Percentiles rank a stretch among this genome's conserved stretches.
These are phyloP conservation scores for Rhizopogon roseolus DNA, from an alignment of 768 basidiomycete genomes.

Conservation along the genomic window DNA sequence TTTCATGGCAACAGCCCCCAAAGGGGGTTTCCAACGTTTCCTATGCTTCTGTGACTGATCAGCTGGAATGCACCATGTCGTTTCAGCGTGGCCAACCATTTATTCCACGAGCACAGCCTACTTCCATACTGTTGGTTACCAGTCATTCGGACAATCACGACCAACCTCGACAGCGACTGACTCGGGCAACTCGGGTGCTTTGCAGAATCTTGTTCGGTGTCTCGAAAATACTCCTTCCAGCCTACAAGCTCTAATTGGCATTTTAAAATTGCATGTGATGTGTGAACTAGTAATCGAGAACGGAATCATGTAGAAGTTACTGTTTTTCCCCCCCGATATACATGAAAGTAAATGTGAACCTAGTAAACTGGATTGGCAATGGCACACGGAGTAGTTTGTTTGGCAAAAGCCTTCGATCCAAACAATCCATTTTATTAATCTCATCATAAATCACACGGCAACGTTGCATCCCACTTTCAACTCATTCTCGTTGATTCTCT, in stretches of 20 bases:
- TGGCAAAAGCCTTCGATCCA: conserved; percentile 2
- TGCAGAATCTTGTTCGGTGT: too few species aligned
- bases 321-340: too few species aligned
- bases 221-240: too few species aligned
- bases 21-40: not conserved
- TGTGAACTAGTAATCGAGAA: too few species aligned
- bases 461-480: not conserved
- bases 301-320: too few species aligned
- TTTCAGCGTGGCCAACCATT: not conserved
- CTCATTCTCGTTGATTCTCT: not conserved
- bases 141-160: not conserved
- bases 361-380: too few species aligned
- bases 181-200: too few species aligned
- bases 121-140: not conserved
- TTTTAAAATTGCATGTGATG: too few species aligned
- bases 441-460: not conserved
- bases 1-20: not conserved
- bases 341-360: too few species aligned
- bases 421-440: not conserved
- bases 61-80: not conserved
- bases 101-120: not conserved
- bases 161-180: too few species aligned
- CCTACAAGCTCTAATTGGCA: too few species aligned
- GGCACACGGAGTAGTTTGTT: too few species aligned
- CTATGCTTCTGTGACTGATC: conserved; percentile 1